These are phyloP conservation scores for Mortierella sp. DNA, from an alignment of 371 early-diverging fungal species.

Conservation along the genomic window DNA sequence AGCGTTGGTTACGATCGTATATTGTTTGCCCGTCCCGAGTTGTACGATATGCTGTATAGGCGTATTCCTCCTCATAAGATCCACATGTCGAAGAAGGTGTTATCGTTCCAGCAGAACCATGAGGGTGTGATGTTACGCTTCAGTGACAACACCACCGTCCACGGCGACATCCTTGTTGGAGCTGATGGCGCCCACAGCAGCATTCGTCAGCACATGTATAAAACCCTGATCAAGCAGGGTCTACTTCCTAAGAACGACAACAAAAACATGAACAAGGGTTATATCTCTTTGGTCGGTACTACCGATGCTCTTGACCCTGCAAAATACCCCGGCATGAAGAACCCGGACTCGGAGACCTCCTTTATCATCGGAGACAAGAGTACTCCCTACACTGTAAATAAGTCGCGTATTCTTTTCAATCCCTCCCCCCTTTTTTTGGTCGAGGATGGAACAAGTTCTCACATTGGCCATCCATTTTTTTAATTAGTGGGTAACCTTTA, in stretches of 20 bases:
- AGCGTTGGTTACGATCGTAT: constrained; percentile 2
- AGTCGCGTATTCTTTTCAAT: not conserved
- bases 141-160: constrained; percentile 9
- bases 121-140: constrained; percentile 25
- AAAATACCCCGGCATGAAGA: not conserved
- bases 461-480: no score
- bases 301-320: constrained; percentile 19
- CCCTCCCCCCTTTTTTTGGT: no score
- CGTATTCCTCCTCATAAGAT: constrained; percentile 17
- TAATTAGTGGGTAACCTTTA: constrained; percentile 18
- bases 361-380: constrained; percentile 1
- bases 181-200: constrained; percentile 37
- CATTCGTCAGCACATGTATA: constrained; percentile 29
- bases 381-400: constrained; percentile 20
- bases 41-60: constrained; percentile 17
- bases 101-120: constrained; percentile 11
- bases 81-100: constrained; percentile 19
- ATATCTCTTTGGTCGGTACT: constrained; percentile 19
- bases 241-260: constrained; percentile 8
- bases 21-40: constrained; percentile 20
- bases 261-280: not conserved
- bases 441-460: no score
- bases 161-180: constrained; percentile 35
- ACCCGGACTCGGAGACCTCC: not conserved
- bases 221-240: not conserved